Percentiles rank a stretch among this genome's conserved stretches.
Conservation (phyloP, 1,284 basidiomycete genomes). For the Trichosporon sp. region DNA sequence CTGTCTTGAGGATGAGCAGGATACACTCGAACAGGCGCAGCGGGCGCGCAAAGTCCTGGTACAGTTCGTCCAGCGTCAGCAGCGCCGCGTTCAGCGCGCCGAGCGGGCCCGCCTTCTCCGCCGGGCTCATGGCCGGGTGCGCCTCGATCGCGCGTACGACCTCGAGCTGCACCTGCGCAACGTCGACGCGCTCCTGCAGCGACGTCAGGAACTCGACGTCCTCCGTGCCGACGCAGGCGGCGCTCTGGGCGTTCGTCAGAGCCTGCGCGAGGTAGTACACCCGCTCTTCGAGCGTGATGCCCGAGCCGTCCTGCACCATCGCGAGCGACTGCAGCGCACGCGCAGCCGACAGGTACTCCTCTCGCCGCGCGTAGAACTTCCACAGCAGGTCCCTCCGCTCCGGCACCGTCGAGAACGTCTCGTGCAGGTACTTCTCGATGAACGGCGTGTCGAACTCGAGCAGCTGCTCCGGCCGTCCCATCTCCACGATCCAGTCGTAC, state of each 20-base stretch:
- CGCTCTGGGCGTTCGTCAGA: conserved; percentile 91
- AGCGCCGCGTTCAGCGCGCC: conserved; percentile 56
- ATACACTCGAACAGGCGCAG: conserved; percentile 80
- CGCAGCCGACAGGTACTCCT: conserved; percentile 77
- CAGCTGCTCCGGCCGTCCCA: conserved; percentile 77
- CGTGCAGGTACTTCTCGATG: conserved; percentile 74
- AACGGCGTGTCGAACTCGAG: conserved; percentile 55
- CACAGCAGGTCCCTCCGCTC: conserved; percentile 85
- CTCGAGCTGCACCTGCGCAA: conserved; percentile 92
- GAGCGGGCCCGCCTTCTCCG: conserved; percentile 59
- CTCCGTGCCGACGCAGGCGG: conserved; percentile 65
- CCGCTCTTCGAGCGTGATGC: conserved; percentile 59
- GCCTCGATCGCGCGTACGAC: conserved; percentile 53
- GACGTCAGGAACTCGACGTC: conserved; percentile 89
- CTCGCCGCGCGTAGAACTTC: conserved; percentile 93
- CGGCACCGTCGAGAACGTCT: conserved; percentile 33
- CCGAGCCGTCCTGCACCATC: conserved; percentile 39
- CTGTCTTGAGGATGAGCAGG: conserved; percentile 85
- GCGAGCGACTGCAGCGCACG: conserved; percentile 81
- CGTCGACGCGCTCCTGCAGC: conserved; percentile 93
- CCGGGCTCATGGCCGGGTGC: conserved; percentile 45
- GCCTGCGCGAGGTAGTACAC: conserved; percentile 88
- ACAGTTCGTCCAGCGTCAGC: conserved; percentile 60
- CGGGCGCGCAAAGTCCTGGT: conserved; percentile 80
- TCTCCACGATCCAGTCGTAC: conserved; percentile 87